phyloP scores from a whole-genome alignment of 2,329 filamentous ascomycete species.

The Beauveria brongniartii region DNA sequence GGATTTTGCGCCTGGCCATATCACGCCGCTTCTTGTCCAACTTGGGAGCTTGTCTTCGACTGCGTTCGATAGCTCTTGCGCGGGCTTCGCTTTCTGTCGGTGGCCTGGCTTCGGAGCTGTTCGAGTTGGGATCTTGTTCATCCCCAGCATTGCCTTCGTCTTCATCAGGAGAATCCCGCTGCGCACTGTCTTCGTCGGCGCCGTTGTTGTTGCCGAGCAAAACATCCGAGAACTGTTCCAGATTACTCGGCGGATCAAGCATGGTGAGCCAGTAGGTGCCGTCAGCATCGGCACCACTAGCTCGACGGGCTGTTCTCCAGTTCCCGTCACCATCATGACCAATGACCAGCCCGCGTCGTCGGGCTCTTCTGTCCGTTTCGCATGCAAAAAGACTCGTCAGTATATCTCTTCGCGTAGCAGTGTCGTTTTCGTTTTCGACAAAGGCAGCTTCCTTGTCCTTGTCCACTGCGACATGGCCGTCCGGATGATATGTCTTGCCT shows the following conservation, averaged over 20 bases:
- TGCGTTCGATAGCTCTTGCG: constrained; percentile 28
- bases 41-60: constrained; percentile 27
- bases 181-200: constrained; percentile 18
- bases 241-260: constrained; percentile 35
- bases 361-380: constrained; percentile 22
- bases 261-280: constrained; percentile 36
- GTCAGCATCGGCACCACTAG: constrained; percentile 24
- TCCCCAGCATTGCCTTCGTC: constrained; percentile 10
- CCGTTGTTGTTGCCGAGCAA: constrained; percentile 25
- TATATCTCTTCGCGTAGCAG: constrained; percentile 51
- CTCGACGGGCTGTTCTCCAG: constrained; percentile 26
- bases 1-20: constrained; percentile 45
- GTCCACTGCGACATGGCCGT: constrained; percentile 57
- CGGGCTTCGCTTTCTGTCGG: constrained; percentile 34
- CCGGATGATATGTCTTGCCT: constrained; percentile 55
- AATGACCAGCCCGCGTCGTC: constrained; percentile 20
- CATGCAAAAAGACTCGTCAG: constrained; percentile 45
- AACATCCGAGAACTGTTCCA: constrained; percentile 35
- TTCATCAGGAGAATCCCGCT: constrained; percentile 20
- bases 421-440: constrained; percentile 52
- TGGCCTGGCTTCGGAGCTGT: constrained; percentile 21
- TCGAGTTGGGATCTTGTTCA: constrained; percentile 14
- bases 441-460: constrained; percentile 51
- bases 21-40: constrained; percentile 32
- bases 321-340: constrained; percentile 26